Percentiles rank a stretch among this genome's conserved stretches.
phyloP scores from a whole-genome alignment of 768 basidiomycete species.

The Kwoniella heveanensis region DNA sequence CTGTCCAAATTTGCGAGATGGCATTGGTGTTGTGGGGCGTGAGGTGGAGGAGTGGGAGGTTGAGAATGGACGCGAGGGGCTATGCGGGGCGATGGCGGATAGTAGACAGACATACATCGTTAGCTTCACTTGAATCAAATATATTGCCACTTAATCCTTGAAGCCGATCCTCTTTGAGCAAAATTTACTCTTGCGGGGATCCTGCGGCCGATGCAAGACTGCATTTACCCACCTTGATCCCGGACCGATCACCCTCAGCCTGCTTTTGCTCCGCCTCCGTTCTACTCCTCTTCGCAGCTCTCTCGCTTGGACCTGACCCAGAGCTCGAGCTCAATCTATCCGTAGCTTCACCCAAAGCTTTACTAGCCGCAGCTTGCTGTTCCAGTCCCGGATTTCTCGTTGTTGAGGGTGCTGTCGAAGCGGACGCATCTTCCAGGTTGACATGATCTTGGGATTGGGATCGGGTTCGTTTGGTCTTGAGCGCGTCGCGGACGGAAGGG shows the following conservation, averaged over 20 bases:
- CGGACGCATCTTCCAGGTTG: background rate
- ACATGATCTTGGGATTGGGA: slow-evolving; percentile 4
- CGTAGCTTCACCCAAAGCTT: slow-evolving; percentile 2
- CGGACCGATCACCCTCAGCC: slow-evolving; percentile 47
- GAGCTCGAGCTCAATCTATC: background rate
- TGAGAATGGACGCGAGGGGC: slow-evolving; percentile 81
- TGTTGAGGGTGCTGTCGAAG: background rate
- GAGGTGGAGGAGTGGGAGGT: slow-evolving; percentile 68
- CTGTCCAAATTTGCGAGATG: slow-evolving; percentile 81
- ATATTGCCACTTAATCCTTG: too few relatives aligned
- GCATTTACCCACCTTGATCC: slow-evolving; percentile 53
- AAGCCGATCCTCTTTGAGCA: background rate
- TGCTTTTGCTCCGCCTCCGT: slow-evolving; percentile 20
- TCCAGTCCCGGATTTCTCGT: background rate
- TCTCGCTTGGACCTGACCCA: background rate
- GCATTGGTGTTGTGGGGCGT: slow-evolving; percentile 72
- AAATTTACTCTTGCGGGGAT: too few relatives aligned
- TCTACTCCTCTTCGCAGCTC: background rate
- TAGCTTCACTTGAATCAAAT: too few relatives aligned
- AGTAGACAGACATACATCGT: too few relatives aligned
- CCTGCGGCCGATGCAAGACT: too few relatives aligned
- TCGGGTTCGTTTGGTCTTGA: slow-evolving; percentile 27
- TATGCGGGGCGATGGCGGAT: slow-evolving; percentile 50
- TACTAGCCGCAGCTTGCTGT: slow-evolving; percentile 5
- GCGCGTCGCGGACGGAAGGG: slow-evolving; percentile 26